phyloP scores from a whole-genome alignment of 768 basidiomycete genomes.

The Lactifluus volemus region DNA sequence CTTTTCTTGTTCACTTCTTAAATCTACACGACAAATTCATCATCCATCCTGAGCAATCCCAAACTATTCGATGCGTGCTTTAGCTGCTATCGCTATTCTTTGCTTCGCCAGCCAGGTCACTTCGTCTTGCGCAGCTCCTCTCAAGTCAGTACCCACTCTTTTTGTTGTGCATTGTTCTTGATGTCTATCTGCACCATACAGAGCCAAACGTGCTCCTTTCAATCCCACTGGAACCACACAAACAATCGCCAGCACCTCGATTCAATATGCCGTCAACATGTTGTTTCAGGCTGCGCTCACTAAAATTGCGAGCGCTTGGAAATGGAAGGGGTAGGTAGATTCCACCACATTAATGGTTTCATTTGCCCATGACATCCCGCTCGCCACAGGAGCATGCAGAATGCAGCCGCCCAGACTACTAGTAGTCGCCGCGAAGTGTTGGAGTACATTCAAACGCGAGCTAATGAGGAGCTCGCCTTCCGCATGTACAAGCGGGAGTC shows the following conservation, averaged over 20 bases:
- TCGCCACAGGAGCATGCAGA: background rate
- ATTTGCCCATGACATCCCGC: background rate
- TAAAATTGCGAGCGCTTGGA: fast-evolving
- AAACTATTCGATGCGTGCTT: background rate
- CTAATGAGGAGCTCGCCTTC: background rate
- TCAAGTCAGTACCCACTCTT: background rate
- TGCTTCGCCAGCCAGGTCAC: background rate
- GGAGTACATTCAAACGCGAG: background rate
- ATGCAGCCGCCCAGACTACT: no score
- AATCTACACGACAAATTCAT: background rate
- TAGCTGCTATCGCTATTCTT: background rate
- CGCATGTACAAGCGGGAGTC: background rate
- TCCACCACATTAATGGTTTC: background rate
- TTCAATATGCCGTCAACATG: background rate
- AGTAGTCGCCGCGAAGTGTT: background rate
- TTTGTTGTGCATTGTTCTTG: background rate
- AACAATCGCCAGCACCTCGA: no score
- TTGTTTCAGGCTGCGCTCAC: background rate
- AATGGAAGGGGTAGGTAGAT: background rate
- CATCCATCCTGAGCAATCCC: background rate
- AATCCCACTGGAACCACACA: no score
- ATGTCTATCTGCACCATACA: background rate
- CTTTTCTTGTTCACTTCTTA: background rate
- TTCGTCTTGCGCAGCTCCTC: background rate
- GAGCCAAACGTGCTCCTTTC: background rate